Evolutionary conservation across 305 asterid species (phyloP), one percentile per base, ranked within the genome.

Genomic region (Ajuga reptans): DNA sequence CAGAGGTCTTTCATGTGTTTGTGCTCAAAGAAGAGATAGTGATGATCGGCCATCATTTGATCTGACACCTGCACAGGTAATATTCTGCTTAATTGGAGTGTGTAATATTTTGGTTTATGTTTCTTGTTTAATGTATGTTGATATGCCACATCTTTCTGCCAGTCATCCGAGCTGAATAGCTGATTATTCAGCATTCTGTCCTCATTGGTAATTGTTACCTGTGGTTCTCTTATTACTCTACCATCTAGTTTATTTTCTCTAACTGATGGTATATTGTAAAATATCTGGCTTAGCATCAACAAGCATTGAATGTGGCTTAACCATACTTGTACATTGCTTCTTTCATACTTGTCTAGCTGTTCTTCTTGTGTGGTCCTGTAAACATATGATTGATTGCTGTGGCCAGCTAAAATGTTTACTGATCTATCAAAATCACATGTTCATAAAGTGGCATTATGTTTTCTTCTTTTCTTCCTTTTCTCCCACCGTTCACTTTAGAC

Each of bases 1-100:
- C 75, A 87, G 84, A 80, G 96, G 99, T 72, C 89, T 94, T 72
- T 94, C 99, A 9, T 94, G 99, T 74, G 99, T 94, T 70, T 91
- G 99, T 79, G 97, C 78, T 83, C 96, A 94, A 76, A 82, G 96
- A 79, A 84, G 93, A 74, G 97, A 94, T 75, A 83, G 91, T 66
- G 99, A 94, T 83, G 86, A 83, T 68, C 95, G 94, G 53, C 96
- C 90, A 68, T 94, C 99, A 42, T 87, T 91, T 80, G 97, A 94
- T 78, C 77, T 91, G 85, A 89, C 97, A 41, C 84, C 96, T 79
- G 72, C 87, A 33, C 98, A 91, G 95, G 99, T 89, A 82, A 64
- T 64, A 45, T 71, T 54, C 58, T 66, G 37, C 18, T 53, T 29
- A 39, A 39, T 78, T 72, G 65, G 60, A 43, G 24, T 61, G 11